phyloP scores from a whole-genome alignment of 2,329 filamentous ascomycete species.

The Elsinoe arachidis region DNA sequence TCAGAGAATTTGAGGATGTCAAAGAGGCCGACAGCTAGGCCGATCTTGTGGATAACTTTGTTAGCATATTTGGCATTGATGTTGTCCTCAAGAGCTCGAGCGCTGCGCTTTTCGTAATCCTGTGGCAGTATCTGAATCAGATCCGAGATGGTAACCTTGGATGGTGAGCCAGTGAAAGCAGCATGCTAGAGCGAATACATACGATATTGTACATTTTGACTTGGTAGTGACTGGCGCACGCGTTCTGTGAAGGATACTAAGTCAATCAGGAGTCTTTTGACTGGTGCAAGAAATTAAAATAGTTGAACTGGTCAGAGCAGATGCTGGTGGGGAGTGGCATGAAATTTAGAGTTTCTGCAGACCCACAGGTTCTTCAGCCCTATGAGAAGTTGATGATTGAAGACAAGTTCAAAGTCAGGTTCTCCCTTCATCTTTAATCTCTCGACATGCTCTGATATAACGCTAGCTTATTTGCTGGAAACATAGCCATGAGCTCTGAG shows the following conservation, averaged over 20 bases:
- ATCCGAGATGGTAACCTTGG: slow-evolving; percentile 83
- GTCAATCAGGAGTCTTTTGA: too few species aligned
- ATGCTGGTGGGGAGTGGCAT: background rate
- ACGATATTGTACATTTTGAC: slow-evolving; percentile 22
- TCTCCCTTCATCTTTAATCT: background rate
- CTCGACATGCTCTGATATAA: background rate
- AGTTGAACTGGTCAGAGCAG: background rate
- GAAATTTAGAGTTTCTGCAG: slow-evolving; percentile 6
- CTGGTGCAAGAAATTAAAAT: slow-evolving; percentile 7
- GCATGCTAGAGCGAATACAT: background rate
- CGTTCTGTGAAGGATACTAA: background rate
- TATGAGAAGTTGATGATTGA: background rate
- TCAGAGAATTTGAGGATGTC: slow-evolving; percentile 85
- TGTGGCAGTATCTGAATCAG: slow-evolving; percentile 85
- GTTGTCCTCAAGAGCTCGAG: slow-evolving; percentile 84
- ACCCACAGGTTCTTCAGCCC: slow-evolving; percentile 11
- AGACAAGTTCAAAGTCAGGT: background rate
- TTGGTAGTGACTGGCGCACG: background rate
- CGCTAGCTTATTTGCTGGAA: background rate
- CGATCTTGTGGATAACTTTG: slow-evolving; percentile 88
- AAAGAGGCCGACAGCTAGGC: slow-evolving; percentile 87
- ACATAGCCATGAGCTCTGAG: background rate
- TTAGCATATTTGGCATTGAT: slow-evolving; percentile 97
- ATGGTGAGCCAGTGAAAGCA: background rate
- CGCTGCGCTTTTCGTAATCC: slow-evolving; percentile 76